phyloP scores from a whole-genome alignment of 306 rosid species.

The Begonia masoniana region DNA sequence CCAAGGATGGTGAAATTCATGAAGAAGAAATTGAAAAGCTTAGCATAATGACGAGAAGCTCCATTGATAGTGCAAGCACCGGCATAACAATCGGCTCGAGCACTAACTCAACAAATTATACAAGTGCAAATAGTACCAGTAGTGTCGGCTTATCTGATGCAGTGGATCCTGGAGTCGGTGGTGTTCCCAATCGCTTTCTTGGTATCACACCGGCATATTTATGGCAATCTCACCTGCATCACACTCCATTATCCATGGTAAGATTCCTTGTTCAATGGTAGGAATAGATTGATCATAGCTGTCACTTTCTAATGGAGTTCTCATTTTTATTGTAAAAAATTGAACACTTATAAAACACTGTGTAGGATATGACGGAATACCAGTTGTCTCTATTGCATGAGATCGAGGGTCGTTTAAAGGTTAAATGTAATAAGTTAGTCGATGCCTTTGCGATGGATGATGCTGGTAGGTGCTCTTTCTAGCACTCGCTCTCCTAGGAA shows the following conservation, averaged over 20 bases:
- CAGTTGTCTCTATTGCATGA: constrained; percentile 60
- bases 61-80: constrained; percentile 53
- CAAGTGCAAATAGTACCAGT: constrained; percentile 40
- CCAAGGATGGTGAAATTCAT: constrained; percentile 82
- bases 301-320: constrained; percentile 7
- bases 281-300: constrained; percentile 3
- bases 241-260: constrained; percentile 57
- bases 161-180: constrained; percentile 69
- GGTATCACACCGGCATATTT: constrained; percentile 81
- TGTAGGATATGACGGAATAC: constrained; percentile 78
- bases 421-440: constrained; percentile 58
- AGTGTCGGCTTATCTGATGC: constrained; percentile 35
- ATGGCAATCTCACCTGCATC: constrained; percentile 78
- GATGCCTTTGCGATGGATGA: constrained; percentile 64
- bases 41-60: constrained; percentile 55
- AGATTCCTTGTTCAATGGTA: background rate
- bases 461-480: constrained; percentile 30
- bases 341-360: constrained; percentile 8
- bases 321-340: constrained; percentile 5
- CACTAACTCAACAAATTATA: constrained; percentile 47
- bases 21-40: constrained; percentile 80
- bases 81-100: constrained; percentile 41
- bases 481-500: background rate
- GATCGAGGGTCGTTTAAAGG: constrained; percentile 62
- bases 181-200: constrained; percentile 72